Evolutionary conservation across 345 rosid genomes (phyloP), one percentile per base, ranked within the genome.

Genomic region (Salix exigua): DNA sequence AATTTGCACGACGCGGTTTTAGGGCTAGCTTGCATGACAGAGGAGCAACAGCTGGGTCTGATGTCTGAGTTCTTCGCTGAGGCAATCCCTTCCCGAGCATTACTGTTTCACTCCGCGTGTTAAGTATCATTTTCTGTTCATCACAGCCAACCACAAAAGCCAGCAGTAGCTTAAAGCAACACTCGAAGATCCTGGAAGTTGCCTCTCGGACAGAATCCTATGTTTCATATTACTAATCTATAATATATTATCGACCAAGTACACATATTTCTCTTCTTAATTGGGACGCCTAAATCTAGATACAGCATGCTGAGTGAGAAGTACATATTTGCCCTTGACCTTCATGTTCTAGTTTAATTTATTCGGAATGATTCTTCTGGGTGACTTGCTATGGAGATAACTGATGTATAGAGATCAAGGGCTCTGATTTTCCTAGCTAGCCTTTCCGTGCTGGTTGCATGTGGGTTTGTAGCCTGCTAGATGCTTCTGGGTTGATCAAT

Each of bases 21-120:
- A 16, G 83, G 77, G 75, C 66, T 81, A 80, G 75, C 68, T 37
- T 78, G 88, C 83, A 53, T 79, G 88, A 86, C 97, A 92, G 94
- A 77, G 75, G 62, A 82, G 87, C 88, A 79, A 75, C 91, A 90
- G 97, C 97, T 91, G 88, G 77, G 12, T 17, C 6, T 72, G 42
- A 23, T n/a, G 63, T 3, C 16, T 23, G 28, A 7, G 60, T 21
- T 53, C 60, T 51, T 51, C n/a, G 9, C 11, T 55, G 18, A 42
- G 25, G 30, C 35, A 30, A n/a, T 10, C 6, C 21, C 68, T 28
- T 42, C 5, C 16, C 18, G 5, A 23, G 25, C 5, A 1, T 58
- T 30, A 72, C 72, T 71, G 73, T 63, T 78, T 68, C 69, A 75
- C 78, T 77, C 75, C 84, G 79, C 72, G 78, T 74, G 13, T 76